Percentiles rank a stretch among this genome's conserved stretches.
Conservation (phyloP, 108 stramenopile species). For the Cylindrotheca closterium region DNA sequence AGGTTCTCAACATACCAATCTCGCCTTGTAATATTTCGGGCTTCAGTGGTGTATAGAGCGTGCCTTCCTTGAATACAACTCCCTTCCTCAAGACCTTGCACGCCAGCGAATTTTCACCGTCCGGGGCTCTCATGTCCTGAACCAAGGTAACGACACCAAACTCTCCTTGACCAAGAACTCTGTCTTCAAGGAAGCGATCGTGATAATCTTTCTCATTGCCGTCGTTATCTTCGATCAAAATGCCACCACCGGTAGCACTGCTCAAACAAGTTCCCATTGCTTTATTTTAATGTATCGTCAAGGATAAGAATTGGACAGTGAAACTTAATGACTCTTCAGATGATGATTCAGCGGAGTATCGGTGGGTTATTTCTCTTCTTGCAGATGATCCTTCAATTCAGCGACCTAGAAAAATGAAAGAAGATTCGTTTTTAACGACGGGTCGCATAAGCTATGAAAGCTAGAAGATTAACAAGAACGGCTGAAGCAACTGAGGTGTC, state of each 20-base stretch:
- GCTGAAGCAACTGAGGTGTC: too few species aligned
- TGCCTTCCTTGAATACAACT: slow-evolving; percentile 76
- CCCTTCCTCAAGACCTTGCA: slow-evolving; percentile 78
- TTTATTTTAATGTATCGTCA: too few species aligned
- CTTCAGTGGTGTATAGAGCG: slow-evolving; percentile 72
- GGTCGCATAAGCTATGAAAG: too few species aligned
- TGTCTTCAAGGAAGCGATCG: slow-evolving; percentile 60
- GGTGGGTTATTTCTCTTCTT: too few species aligned
- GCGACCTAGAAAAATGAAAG: too few species aligned
- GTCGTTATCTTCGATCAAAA: slow-evolving; percentile 27
- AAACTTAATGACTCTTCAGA: too few species aligned
- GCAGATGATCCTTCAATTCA: too few species aligned
- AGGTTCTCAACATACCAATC: slow-evolving; percentile 63
- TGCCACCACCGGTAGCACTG: slow-evolving; percentile 1
- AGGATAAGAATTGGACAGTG: too few species aligned
- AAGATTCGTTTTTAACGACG: too few species aligned
- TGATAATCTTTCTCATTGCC: slow-evolving; percentile 69
- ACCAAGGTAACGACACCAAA: slow-evolving; percentile 82
- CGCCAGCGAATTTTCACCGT: slow-evolving; percentile 41
- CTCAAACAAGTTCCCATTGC: slow-evolving; percentile 43
- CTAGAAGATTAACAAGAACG: too few species aligned
- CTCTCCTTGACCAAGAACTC: slow-evolving; percentile 73
- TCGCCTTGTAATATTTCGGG: slow-evolving; percentile 60
- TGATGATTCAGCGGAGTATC: too few species aligned
- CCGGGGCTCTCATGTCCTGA: slow-evolving; percentile 46